A percentile compares a stretch with the other conserved stretches of the same genome.
These are phyloP conservation scores for Dioscorea dumetorum DNA, from an alignment of 106 monocot species.

Conservation along the genomic window DNA sequence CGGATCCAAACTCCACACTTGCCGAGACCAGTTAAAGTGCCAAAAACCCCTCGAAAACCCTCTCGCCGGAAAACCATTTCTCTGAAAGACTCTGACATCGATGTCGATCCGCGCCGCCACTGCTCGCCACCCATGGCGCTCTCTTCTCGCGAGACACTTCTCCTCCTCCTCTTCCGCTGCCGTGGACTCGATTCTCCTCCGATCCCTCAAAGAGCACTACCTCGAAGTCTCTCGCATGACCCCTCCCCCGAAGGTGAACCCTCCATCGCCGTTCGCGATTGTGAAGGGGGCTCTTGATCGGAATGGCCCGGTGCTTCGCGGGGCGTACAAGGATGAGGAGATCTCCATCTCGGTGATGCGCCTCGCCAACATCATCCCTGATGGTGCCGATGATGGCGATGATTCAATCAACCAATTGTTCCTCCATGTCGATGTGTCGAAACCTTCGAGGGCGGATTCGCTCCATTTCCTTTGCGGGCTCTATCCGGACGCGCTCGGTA, in stretches of 20 bases:
- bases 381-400: conserved; percentile 45
- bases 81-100: background rate
- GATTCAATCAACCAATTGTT: conserved; percentile 83
- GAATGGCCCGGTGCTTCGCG: conserved; percentile 58
- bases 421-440: conserved; percentile 83
- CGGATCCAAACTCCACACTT: too few species aligned
- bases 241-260: conserved; percentile 82
- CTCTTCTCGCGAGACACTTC: background rate
- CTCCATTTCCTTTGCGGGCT: conserved; percentile 89
- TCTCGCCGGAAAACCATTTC: background rate
- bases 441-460: conserved; percentile 40
- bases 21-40: too few species aligned
- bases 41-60: background rate
- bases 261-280: conserved; percentile 56
- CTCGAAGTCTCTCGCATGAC: conserved; percentile 65
- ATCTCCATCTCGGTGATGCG: conserved; percentile 79
- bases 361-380: conserved; percentile 52
- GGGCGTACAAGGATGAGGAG: conserved; percentile 61
- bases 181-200: conserved; percentile 59
- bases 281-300: conserved; percentile 64
- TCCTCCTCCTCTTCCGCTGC: conserved; percentile 28
- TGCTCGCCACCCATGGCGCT: conserved; percentile 2
- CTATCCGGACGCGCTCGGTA: conserved; percentile 89
- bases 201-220: conserved; percentile 77
- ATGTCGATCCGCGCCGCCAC: conserved; percentile 19